phyloP scores from a whole-genome alignment of 2,329 filamentous ascomycete species.

The Fusarium stilboides region DNA sequence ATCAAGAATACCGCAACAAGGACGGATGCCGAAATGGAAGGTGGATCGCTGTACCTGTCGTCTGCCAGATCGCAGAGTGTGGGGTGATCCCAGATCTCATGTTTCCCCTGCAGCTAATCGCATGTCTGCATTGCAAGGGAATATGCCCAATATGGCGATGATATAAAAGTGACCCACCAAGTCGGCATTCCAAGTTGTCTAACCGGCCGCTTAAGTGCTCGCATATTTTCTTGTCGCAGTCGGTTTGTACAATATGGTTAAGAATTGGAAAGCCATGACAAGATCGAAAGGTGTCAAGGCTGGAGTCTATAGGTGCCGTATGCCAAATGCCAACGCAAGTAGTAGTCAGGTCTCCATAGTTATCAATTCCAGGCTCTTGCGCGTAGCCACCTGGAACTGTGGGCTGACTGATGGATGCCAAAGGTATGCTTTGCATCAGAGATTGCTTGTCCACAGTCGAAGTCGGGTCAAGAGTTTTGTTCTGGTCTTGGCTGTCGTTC shows the following conservation, averaged over 20 bases:
- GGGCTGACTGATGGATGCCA: neutral
- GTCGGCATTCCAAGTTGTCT: constrained; percentile 13
- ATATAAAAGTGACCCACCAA: constrained; percentile 26
- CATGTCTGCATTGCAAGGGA: constrained; percentile 39
- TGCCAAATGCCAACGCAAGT: neutral
- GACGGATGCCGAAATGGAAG: constrained; percentile 17
- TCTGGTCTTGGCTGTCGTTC: constrained; percentile 10
- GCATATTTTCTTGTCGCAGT: neutral
- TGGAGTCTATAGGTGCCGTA: constrained; percentile 23
- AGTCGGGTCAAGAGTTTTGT: neutral
- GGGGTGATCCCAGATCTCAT: constrained; percentile 45
- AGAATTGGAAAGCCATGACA: neutral
- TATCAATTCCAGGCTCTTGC: neutral
- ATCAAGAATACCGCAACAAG: neutral
- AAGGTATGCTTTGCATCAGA: neutral
- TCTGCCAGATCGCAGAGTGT: constrained; percentile 41
- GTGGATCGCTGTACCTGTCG: constrained; percentile 39
- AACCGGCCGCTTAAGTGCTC: constrained; percentile 31
- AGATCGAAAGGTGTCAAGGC: constrained; percentile 13
- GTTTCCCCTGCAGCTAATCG: constrained; percentile 41
- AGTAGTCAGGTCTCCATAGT: neutral
- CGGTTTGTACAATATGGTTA: neutral
- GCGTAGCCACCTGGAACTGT: neutral
- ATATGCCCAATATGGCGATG: constrained; percentile 28
- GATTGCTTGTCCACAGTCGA: neutral